A percentile compares a stretch with the other conserved stretches of the same genome.
phyloP scores from a whole-genome alignment of 495 filamentous ascomycete genomes.

The Penicillium malachiteum region DNA sequence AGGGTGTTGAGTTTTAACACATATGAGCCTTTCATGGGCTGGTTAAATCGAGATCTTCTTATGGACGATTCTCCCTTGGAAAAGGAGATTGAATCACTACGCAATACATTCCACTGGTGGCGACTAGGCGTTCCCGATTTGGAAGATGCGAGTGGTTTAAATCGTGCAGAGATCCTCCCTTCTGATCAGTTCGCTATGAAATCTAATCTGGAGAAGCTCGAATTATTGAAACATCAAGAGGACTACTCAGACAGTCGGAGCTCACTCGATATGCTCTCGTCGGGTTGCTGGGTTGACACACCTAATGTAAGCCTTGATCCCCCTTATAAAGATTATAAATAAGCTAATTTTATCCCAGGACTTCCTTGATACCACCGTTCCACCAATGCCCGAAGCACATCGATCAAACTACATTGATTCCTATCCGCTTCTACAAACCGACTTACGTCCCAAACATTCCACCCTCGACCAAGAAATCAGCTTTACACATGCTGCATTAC shows the following conservation, averaged over 20 bases:
- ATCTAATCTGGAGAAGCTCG: slow-evolving; percentile 28
- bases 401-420: slow-evolving; percentile 65
- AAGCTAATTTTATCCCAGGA: slow-evolving; percentile 39
- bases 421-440: slow-evolving; percentile 58
- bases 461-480: slow-evolving; percentile 33
- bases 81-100: slow-evolving; percentile 29
- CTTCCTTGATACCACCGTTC: slow-evolving; percentile 59
- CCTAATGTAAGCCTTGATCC: slow-evolving; percentile 23
- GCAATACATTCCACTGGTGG: slow-evolving; percentile 41
- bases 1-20: slow-evolving; percentile 84
- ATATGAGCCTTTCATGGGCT: slow-evolving; percentile 76
- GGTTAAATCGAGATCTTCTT: slow-evolving; percentile 59
- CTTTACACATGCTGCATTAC: slow-evolving; percentile 34
- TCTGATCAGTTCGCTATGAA: slow-evolving; percentile 7
- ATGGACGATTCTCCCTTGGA: slow-evolving; percentile 18
- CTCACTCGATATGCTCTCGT: slow-evolving; percentile 37
- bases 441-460: slow-evolving; percentile 39
- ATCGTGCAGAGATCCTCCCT: slow-evolving; percentile 7
- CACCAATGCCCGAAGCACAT: slow-evolving; percentile 56
- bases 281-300: slow-evolving; percentile 28
- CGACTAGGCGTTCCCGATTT: slow-evolving; percentile 38
- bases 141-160: slow-evolving; percentile 24
- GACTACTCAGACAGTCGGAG: slow-evolving; percentile 38
- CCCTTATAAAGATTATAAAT: neutral
- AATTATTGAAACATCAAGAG: slow-evolving; percentile 25